phyloP scores from a whole-genome alignment of 2,329 filamentous ascomycete genomes.

The Xylaria sp. region DNA sequence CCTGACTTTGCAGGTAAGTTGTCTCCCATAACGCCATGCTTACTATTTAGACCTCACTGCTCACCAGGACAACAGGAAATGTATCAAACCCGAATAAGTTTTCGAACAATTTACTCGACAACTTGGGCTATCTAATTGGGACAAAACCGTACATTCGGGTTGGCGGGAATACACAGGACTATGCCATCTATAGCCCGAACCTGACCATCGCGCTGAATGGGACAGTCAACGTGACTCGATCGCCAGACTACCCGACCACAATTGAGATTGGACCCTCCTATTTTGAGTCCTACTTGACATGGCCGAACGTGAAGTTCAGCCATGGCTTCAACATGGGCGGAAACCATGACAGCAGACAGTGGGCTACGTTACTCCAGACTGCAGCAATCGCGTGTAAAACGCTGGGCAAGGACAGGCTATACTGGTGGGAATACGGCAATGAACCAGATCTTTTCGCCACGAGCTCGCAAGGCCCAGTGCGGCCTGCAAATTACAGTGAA shows the following conservation, averaged over 20 bases:
- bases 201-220: slow-evolving; percentile 64
- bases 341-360: slow-evolving; percentile 61
- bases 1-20: slow-evolving; percentile 52
- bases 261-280: slow-evolving; percentile 69
- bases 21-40: neutral
- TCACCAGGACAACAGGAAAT: slow-evolving; percentile 46
- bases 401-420: slow-evolving; percentile 61
- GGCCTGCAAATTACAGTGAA: slow-evolving; percentile 66
- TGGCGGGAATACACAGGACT: slow-evolving; percentile 76
- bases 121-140: slow-evolving; percentile 64
- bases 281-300: slow-evolving; percentile 72
- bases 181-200: slow-evolving; percentile 67
- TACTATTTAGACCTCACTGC: neutral
- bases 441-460: slow-evolving; percentile 70
- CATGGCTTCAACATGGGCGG: slow-evolving; percentile 71
- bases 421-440: slow-evolving; percentile 72
- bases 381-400: slow-evolving; percentile 68
- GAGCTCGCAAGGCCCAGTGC: slow-evolving; percentile 61
- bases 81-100: slow-evolving; percentile 66
- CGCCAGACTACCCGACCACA: slow-evolving; percentile 69
- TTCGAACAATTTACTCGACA: slow-evolving; percentile 69
- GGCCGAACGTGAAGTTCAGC: slow-evolving; percentile 64
- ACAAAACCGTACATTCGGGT: slow-evolving; percentile 70
- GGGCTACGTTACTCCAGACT: slow-evolving; percentile 64
- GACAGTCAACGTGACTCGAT: slow-evolving; percentile 60